Base-by-base conservation (phyloP, 306 rosid species). In the Castanea mollissima region DNA sequence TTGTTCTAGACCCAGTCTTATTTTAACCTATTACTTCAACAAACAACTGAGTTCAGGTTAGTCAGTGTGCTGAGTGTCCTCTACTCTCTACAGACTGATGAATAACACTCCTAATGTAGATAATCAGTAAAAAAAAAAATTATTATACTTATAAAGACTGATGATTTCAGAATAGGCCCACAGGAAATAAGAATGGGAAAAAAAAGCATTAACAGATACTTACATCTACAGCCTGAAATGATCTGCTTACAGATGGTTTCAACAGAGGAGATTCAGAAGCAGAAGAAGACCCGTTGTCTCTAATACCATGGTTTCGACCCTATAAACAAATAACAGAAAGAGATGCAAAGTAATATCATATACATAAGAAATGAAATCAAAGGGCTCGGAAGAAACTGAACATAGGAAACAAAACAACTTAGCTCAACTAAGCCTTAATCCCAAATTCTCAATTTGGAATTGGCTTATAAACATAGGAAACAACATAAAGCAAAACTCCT, bases 251-350 rank as follows among this genome's bases (percentile, higher is more conserved):
- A 2, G 83, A 76, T 71, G 88, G 85, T 83, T 90, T 92, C 44
- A 73, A 51, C 79, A 76, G 88, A 80, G 92, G 87, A 84, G 77
- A 85, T 79, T 86, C 94, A 13, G 86, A 69, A 67, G 77, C 86
- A 75, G 97, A 87, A 71, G 89, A 82, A 73, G 96, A 83, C 74
- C 88, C 90, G 72, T 85, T 87, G 78, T 83, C 90, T 76, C 84
- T 76, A 74, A 38, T 58, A 58, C 76, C 89, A 76, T 80, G 83
- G 80, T 83, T 80, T 71, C 73, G 78, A 79, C 82, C 83, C 97
- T 92, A 78, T 62, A 88, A 57, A 80, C 38, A 71, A 46, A 76
- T 25, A 64, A 74, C 55, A 77, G 23, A 69, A 71, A 71, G 59
- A 51, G 55, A 73, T 60, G 38, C 41, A 70, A 55, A 60, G 25